Evolutionary conservation across 2,329 filamentous ascomycete genomes (phyloP).

Genomic region (Rhynchosporium secalis): DNA sequence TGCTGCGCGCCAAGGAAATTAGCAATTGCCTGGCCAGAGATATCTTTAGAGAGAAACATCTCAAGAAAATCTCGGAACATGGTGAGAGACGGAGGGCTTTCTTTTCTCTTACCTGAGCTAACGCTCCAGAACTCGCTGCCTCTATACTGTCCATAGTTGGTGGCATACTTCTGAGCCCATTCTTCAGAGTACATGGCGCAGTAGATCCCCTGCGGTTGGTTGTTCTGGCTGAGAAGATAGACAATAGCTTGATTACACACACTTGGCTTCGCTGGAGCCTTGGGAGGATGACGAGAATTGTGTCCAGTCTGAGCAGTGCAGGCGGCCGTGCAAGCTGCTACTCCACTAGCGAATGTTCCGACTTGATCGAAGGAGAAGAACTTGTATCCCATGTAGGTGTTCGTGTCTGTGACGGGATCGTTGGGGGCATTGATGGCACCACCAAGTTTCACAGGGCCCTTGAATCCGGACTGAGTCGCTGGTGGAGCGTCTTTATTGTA

Average conservation of each 20-base stretch:
- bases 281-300: slow-evolving; percentile 38
- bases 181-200: slow-evolving; percentile 37
- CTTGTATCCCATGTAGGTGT: slow-evolving; percentile 39
- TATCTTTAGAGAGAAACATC: too few relatives aligned
- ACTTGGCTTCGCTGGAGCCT: slow-evolving; percentile 36
- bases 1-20: neutral
- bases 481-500: slow-evolving; percentile 39
- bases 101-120: slow-evolving; percentile 9
- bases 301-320: slow-evolving; percentile 42
- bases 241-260: slow-evolving; percentile 44
- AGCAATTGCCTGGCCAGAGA: too few relatives aligned
- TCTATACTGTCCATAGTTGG: slow-evolving; percentile 33
- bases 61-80: too few relatives aligned
- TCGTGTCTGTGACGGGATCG: slow-evolving; percentile 27
- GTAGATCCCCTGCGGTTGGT: slow-evolving; percentile 42
- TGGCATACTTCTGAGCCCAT: slow-evolving; percentile 31
- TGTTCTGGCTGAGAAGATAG: slow-evolving; percentile 42
- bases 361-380: slow-evolving; percentile 31
- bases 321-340: slow-evolving; percentile 38
- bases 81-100: too few relatives aligned
- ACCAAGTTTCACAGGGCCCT: slow-evolving; percentile 36
- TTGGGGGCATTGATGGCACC: slow-evolving; percentile 41
- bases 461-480: slow-evolving; percentile 29
- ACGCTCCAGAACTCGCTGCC: slow-evolving; percentile 29
- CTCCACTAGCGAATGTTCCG: slow-evolving; percentile 25